Base-by-base conservation (phyloP, 441 rosid genomes). In the Adansonia rubrostipa region DNA sequence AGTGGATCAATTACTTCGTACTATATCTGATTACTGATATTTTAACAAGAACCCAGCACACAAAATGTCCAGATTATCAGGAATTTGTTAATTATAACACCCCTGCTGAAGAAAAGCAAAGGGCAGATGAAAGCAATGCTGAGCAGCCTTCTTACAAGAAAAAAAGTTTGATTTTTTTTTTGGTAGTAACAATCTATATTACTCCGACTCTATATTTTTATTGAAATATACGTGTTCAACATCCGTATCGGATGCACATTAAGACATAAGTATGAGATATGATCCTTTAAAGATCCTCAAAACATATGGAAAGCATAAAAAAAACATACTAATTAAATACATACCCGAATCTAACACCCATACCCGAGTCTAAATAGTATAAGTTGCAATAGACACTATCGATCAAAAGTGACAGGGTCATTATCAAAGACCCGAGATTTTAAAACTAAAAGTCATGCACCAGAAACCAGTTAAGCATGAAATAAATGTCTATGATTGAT, bases 401-500 rank as follows among this genome's bases (percentile, higher is more conserved):
- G 9, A 60, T 60, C 42, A 61, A 3, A 53, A 4, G 15, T 53
- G 57, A 53, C 17, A 15, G 7, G 57, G 14, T 53, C 57, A 53
- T 6, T 14, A 63, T 28, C 67, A 33, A 63, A 63, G 45, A 28
- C 44, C 3, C 13, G 9, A 63, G n/a, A 15, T 63, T 24, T 28
- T 13, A 14, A 14, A 62, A 5, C 42, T 62, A 8, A 24, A 24
- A 62, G 66, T 24, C 5, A 33, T 13, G 19, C 68, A 33, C 68
- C 68, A 14, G 33, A 28, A 28, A 28, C 33, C 33, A 28, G 33
- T 33, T 33, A 63, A 13, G 68, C 68, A 63, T 63, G 54, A 79
- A 79, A n/a, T 11, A 48, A 71, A 50, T 57, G 72, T 56, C 20
- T 20, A 51, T 58, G 80, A 78, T 72, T 51, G 60, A 78, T 45